Evolutionary conservation across 1,284 basidiomycete species (phyloP).

Genomic region (Sanghuangporus sanghuang): DNA sequence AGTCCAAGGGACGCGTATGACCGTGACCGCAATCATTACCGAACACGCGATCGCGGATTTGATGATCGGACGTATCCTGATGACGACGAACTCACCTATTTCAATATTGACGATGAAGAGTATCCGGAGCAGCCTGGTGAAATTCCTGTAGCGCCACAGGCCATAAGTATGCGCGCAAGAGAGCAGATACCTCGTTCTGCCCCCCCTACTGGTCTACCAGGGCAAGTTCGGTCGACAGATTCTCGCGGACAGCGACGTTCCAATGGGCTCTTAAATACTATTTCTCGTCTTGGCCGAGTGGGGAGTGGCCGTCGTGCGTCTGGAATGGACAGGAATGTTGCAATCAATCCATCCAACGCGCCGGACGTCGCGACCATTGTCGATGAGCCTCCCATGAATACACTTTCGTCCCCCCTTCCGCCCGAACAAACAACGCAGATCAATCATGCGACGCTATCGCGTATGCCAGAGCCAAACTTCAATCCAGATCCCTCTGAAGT

Average conservation of each 20-base stretch:
- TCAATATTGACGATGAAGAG: not conserved
- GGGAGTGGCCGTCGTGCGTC: not conserved
- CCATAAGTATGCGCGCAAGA: not conserved
- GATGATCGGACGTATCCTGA: slow-evolving; percentile 8
- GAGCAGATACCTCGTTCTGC: not conserved
- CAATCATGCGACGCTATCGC: not conserved
- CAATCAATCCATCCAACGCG: slow-evolving; percentile 9
- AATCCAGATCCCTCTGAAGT: slow-evolving; percentile 15
- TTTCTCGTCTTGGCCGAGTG: not conserved
- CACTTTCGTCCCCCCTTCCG: slow-evolving; percentile 6
- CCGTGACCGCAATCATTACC: not conserved
- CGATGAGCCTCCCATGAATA: not conserved
- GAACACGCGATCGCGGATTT: not conserved
- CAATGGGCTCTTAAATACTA: not conserved
- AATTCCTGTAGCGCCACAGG: not conserved
- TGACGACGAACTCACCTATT: not conserved
- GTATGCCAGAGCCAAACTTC: slow-evolving; percentile 17
- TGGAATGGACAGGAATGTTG: slow-evolving; percentile 12
- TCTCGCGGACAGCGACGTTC: not conserved
- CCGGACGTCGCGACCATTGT: slow-evolving; percentile 15
- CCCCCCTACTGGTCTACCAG: not conserved
- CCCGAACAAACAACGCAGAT: not conserved
- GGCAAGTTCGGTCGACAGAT: not conserved
- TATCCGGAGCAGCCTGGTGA: not conserved
- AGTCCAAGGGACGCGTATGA: not conserved